These are phyloP conservation scores for Hyaloscypha variabilis DNA, from an alignment of 495 filamentous ascomycete species.

Conservation along the genomic window DNA sequence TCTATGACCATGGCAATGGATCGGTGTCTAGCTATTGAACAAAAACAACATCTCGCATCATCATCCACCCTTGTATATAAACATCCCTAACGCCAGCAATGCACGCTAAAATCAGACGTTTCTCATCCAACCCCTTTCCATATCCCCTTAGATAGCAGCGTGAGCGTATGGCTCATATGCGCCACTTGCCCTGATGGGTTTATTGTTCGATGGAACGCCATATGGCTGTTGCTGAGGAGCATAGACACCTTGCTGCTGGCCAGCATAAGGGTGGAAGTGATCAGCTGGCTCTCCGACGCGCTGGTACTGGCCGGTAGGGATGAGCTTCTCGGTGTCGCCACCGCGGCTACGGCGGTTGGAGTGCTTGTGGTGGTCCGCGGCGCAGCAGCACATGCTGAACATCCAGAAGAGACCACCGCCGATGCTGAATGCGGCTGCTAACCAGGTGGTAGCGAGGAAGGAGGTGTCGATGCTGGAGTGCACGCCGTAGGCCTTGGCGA, in stretches of 20 bases:
- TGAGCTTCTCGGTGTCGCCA: slow-evolving; percentile 50
- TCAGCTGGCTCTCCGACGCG: slow-evolving; percentile 42
- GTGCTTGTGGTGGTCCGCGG: slow-evolving; percentile 39
- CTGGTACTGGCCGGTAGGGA: slow-evolving; percentile 44
- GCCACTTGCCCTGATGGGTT: slow-evolving; percentile 38
- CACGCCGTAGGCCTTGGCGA: slow-evolving; percentile 68
- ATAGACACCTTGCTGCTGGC: slow-evolving; percentile 27
- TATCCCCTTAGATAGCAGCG: slow-evolving; percentile 36
- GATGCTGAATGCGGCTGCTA: slow-evolving; percentile 75
- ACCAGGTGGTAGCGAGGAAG: slow-evolving; percentile 74
- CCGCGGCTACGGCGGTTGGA: slow-evolving; percentile 26
- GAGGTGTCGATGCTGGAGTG: slow-evolving; percentile 61
- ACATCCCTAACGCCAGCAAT: slow-evolving; percentile 19
- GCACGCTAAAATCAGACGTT: slow-evolving; percentile 18
- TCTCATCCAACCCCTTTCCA: neutral
- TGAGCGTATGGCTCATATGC: slow-evolving; percentile 61
- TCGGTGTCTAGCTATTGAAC: slow-evolving; percentile 1
- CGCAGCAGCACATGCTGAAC: slow-evolving; percentile 88
- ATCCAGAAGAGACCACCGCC: slow-evolving; percentile 84
- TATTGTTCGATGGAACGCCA: too few relatives aligned
- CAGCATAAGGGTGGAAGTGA: slow-evolving; percentile 21
- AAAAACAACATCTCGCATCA: slow-evolving; percentile 3
- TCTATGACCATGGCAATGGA: slow-evolving; percentile 1
- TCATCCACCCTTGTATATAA: neutral
- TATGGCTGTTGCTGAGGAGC: slow-evolving; percentile 32